phyloP scores from a whole-genome alignment of 176 grass and related monocot genomes.

The Dendrocalamus sinicus region DNA sequence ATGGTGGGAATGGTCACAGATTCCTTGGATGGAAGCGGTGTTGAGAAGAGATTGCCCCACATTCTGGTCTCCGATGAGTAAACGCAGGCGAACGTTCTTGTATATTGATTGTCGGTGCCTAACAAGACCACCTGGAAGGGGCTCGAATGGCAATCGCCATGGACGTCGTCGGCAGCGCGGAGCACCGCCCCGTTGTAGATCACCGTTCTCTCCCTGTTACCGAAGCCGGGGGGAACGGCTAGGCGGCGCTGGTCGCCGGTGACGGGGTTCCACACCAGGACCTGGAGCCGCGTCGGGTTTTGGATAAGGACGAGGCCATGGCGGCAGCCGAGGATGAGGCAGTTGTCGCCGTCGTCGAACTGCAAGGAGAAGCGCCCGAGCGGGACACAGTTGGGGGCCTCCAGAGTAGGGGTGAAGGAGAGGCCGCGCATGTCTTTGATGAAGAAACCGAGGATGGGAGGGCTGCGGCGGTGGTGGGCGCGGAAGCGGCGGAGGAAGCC shows the following conservation, averaged over 20 bases:
- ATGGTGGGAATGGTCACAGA: background rate
- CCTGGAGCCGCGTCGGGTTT: background rate
- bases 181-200: background rate
- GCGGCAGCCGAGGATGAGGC: too few species aligned
- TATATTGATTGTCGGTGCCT: background rate
- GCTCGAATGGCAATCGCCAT: background rate
- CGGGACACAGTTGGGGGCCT: background rate
- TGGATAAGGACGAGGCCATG: background rate
- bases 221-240: background rate
- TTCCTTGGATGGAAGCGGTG: background rate
- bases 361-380: background rate
- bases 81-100: background rate
- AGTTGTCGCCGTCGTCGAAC: background rate
- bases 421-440: rapidly evolving
- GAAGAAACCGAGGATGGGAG: constrained; percentile 14
- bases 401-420: constrained; percentile 4
- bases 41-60: constrained; percentile 15
- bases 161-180: background rate
- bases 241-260: background rate
- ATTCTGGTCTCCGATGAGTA: background rate
- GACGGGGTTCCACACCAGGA: constrained; percentile 28
- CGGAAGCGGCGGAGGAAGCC: constrained; percentile 9
- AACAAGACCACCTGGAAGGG: background rate
- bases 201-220: background rate
- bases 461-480: background rate